Evolutionary conservation across 768 basidiomycete genomes (phyloP).

Genomic region (Lactarius hatsudake): DNA sequence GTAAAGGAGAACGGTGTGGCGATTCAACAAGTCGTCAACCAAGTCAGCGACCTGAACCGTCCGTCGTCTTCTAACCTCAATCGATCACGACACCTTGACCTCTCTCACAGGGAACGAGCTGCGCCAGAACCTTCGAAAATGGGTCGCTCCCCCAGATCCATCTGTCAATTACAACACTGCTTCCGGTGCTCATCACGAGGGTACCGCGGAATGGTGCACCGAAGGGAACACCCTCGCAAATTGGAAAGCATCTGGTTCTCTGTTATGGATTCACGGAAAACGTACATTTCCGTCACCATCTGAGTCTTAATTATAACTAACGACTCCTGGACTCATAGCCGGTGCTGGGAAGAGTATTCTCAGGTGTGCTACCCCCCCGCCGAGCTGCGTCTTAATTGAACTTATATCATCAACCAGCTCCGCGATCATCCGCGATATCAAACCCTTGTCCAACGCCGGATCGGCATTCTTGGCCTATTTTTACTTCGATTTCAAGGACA

Average conservation of each 20-base stretch:
- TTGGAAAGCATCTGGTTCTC: background rate
- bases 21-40: background rate
- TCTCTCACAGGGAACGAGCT: background rate
- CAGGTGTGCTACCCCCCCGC: background rate
- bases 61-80: background rate
- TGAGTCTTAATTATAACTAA: background rate
- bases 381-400: background rate
- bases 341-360: background rate
- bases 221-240: background rate
- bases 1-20: background rate
- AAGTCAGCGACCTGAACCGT: background rate
- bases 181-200: background rate
- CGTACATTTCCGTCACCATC: background rate
- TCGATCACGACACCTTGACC: background rate
- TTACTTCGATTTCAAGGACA: background rate
- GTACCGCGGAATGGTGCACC: background rate
- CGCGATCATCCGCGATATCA: background rate
- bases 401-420: background rate
- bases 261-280: background rate
- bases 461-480: background rate
- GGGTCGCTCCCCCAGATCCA: background rate
- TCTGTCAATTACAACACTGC: background rate
- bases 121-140: background rate
- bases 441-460: background rate
- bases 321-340: background rate